Conservation (phyloP, 106 monocot species). For the Platanthera guangdongensis region DNA sequence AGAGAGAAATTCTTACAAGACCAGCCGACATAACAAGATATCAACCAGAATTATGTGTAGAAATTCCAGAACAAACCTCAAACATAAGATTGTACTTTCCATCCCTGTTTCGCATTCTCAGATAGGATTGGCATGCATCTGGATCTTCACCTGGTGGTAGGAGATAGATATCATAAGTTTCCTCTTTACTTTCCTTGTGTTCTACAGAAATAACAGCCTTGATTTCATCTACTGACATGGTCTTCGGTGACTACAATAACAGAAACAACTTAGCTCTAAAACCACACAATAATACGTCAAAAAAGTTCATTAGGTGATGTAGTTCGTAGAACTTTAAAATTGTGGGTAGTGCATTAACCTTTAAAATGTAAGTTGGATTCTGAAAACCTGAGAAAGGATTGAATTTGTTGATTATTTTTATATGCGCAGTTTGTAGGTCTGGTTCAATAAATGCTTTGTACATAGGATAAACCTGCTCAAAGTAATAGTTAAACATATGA, state of each 20-base stretch:
- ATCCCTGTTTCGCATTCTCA: constrained; percentile 97
- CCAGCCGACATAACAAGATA: not conserved
- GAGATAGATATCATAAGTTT: constrained; percentile 94
- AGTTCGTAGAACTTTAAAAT: not conserved
- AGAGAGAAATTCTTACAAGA: not conserved
- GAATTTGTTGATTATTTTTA: constrained; percentile 95
- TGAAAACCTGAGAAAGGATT: constrained; percentile 97
- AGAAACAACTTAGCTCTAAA: constrained; percentile 25
- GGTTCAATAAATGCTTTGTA: constrained; percentile 99
- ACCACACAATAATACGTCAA: constrained; percentile 6
- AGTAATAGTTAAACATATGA: not conserved
- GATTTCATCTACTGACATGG: constrained; percentile 55
- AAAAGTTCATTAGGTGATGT: not conserved
- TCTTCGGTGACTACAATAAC: constrained; percentile 63
- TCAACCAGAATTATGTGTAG: not conserved
- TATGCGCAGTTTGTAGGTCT: constrained; percentile 88
- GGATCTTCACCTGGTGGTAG: constrained; percentile 98
- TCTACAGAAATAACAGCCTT: constrained; percentile 64
- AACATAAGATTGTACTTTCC: constrained; percentile 99
- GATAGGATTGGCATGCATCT: constrained; percentile 92
- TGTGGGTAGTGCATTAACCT: constrained; percentile 34
- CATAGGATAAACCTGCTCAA: constrained; percentile 91
- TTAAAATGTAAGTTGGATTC: constrained; percentile 97
- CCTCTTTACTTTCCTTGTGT: constrained; percentile 66
- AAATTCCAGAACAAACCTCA: constrained; percentile 51